These are phyloP conservation scores for Trichoderma arundinaceum DNA, from an alignment of 2,329 filamentous ascomycete species.

Conservation along the genomic window DNA sequence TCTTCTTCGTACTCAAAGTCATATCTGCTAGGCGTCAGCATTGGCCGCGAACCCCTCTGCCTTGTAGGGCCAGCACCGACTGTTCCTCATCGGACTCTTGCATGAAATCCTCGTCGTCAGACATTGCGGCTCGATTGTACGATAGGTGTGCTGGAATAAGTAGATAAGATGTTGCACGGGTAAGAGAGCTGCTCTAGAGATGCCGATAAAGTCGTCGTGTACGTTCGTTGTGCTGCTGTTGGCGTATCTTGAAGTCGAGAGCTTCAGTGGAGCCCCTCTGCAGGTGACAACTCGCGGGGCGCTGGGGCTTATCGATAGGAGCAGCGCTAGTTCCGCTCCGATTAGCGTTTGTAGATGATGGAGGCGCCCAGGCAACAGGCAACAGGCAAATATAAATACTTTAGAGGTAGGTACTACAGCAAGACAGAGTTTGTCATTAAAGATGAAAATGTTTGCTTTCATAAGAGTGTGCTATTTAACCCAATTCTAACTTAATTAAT, in stretches of 20 bases:
- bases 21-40: slow-evolving; percentile 59
- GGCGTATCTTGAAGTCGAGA: neutral
- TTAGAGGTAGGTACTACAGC: too few relatives aligned
- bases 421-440: too few relatives aligned
- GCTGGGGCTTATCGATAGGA: slow-evolving; percentile 33
- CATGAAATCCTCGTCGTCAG: slow-evolving; percentile 58
- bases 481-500: neutral
- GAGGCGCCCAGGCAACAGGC: too few relatives aligned
- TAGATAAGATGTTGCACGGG: neutral
- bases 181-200: neutral
- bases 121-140: slow-evolving; percentile 47
- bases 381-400: too few relatives aligned
- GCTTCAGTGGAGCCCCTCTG: slow-evolving; percentile 21
- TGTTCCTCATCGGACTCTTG: slow-evolving; percentile 56
- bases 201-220: neutral
- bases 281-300: slow-evolving; percentile 27
- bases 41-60: neutral
- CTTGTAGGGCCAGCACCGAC: slow-evolving; percentile 37
- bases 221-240: neutral
- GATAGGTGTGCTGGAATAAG: too few relatives aligned
- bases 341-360: slow-evolving; percentile 1
- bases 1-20: slow-evolving; percentile 98
- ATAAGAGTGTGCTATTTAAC: too few relatives aligned
- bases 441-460: neutral
- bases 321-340: slow-evolving; percentile 18